Conservation (phyloP, 495 filamentous ascomycete genomes). For the Lasiosphaeria miniovina region DNA sequence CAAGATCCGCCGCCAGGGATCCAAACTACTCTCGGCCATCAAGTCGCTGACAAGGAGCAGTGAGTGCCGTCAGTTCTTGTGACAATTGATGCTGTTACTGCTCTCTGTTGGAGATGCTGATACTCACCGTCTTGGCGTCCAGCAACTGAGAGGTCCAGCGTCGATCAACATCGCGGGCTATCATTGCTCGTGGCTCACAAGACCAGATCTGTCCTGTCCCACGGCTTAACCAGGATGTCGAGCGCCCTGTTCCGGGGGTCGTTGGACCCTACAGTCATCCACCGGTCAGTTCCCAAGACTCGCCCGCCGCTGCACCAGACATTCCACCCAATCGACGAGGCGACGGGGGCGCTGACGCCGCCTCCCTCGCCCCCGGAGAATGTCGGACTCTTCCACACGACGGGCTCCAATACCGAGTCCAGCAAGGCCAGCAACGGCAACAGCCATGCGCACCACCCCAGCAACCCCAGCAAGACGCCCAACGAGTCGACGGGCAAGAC, state of each 20-base stretch:
- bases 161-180: conserved; percentile 13
- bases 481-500: conserved; percentile 37
- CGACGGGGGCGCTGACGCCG: background rate
- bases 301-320: conserved; percentile 29
- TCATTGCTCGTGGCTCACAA: conserved; percentile 9
- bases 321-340: conserved; percentile 11
- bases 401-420: conserved; percentile 14
- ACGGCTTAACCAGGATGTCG: conserved; percentile 38
- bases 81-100: background rate
- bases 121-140: background rate
- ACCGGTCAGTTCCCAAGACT: conserved; percentile 38
- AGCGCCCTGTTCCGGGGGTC: conserved; percentile 39
- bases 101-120: background rate
- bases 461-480: conserved; percentile 6
- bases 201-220: background rate
- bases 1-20: conserved; percentile 40
- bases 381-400: conserved; percentile 4
- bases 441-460: conserved; percentile 1
- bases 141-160: conserved; percentile 28
- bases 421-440: conserved; percentile 17
- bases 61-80: conserved; percentile 18
- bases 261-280: conserved; percentile 46
- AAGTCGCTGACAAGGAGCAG: conserved; percentile 46
- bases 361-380: conserved; percentile 1
- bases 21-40: conserved; percentile 42